Evolutionary conservation across 768 basidiomycete species (phyloP), one percentile per base, ranked within the genome.

Genomic region (Hypholoma sublateritium): DNA sequence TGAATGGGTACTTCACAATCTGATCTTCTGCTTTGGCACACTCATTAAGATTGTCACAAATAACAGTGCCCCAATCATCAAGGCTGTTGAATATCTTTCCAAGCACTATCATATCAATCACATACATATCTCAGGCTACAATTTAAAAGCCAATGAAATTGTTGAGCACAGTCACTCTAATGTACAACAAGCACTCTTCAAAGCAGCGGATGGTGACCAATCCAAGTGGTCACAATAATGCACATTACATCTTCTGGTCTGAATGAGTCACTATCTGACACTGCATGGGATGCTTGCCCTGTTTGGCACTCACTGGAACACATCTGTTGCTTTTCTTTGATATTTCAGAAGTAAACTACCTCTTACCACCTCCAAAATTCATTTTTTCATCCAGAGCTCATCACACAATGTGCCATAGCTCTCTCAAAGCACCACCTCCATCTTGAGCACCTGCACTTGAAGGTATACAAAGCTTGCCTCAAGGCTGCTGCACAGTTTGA

Each of bases 31-130:
- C 13, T 71, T 61, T 59, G 76, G 77, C 14, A 60, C 62, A 0
- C 14, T 77, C 0, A 48, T 47, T 3, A 69, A 75, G 42, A 73
- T 79, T 12, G 70, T 79, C 0, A 75, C 73, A 0, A 75, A 80
- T 54, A 80, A 80, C 52, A 64, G 65, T 4, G n/a, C 59, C 8
- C 45, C 61, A 16, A 56, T 64, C 25, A 36, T 62, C 41, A 56
- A 59, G n/a, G 65, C 63, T 12, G 5, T 50, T 5, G 42, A 43
- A 21, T 43, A 43, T n/a, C 7, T 43, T 9, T 14, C 42, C 7
- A 43, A 43, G 42, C 1, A 55, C 21, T 67, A 65, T 45, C 24
- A 57, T 9, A 62, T 67, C 37, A 58, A 59, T 65, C 65, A 35
- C 49, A 65, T 68, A 43, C 57, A 58, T 14, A 68, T 68, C 17